These are phyloP conservation scores for Aspergillus cejpii DNA, from an alignment of 2,329 filamentous ascomycete species.

Conservation along the genomic window DNA sequence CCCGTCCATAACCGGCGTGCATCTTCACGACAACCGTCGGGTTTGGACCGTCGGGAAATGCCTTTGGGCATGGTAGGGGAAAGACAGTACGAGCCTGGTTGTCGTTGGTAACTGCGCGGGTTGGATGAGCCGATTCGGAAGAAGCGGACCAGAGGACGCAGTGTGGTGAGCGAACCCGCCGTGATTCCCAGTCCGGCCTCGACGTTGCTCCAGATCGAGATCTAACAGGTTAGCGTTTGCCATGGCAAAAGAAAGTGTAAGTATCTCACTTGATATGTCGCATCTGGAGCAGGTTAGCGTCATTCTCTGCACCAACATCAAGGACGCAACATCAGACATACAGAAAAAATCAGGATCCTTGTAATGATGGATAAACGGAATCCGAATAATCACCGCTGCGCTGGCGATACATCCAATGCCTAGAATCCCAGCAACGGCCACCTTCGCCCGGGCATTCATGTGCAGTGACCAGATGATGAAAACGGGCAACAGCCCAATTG, in stretches of 20 bases:
- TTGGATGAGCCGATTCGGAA: conserved; percentile 20
- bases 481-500: conserved; percentile 46
- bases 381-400: conserved; percentile 20
- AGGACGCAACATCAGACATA: too few relatives aligned
- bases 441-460: conserved; percentile 48
- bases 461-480: conserved; percentile 50
- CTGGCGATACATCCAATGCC: conserved; percentile 47
- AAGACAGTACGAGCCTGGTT: conserved; percentile 16
- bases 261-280: neutral
- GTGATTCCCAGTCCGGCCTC: conserved; percentile 33
- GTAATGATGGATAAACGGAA: conserved; percentile 13
- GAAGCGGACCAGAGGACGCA: conserved; percentile 42
- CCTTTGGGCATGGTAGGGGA: conserved; percentile 11
- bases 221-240: conserved; percentile 38
- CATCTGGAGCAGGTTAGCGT: neutral
- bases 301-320: too few relatives aligned
- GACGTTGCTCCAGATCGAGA: conserved; percentile 36
- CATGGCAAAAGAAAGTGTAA: conserved; percentile 12
- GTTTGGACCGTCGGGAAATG: conserved; percentile 5
- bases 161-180: conserved; percentile 29
- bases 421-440: conserved; percentile 47
- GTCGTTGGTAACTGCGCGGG: conserved; percentile 11
- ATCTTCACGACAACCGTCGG: conserved; percentile 4
- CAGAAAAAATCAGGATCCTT: conserved; percentile 21
- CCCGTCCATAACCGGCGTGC: conserved; percentile 17